Percentiles rank a stretch among this genome's conserved stretches.
Conservation (phyloP, 768 basidiomycete genomes). For the Rhizopogon salebrosus region DNA sequence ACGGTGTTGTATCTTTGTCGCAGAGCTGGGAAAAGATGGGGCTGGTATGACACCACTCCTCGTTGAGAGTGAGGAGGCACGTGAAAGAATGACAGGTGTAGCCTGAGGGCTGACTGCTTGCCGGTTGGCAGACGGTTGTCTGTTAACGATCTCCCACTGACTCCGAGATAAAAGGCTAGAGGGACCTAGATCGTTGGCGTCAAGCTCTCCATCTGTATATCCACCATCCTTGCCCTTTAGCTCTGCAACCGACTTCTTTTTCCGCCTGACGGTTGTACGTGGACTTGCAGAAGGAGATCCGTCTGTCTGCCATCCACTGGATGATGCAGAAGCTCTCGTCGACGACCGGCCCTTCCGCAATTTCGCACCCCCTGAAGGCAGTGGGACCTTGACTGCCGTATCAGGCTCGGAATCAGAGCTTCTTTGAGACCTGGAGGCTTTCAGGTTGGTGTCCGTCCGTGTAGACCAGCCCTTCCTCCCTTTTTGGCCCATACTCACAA, state of each 20-base stretch:
- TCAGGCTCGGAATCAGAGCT: constrained; percentile 16
- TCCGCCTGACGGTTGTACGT: constrained; percentile 5
- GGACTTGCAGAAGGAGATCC: constrained; percentile 4
- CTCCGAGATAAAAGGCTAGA: neutral
- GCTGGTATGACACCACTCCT: neutral
- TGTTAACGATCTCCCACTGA: neutral
- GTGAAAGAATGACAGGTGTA: neutral
- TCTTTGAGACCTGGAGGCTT: neutral
- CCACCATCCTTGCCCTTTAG: constrained; percentile 21
- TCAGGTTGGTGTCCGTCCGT: constrained; percentile 20
- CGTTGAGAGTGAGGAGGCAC: constrained; percentile 4
- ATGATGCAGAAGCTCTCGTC: neutral
- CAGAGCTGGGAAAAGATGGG: neutral
- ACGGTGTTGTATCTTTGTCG: neutral
- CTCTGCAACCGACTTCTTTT: constrained; percentile 17
- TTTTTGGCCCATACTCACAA: neutral
- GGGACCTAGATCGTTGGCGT: neutral
- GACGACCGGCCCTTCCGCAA: constrained; percentile 7
- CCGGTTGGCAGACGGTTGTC: neutral
- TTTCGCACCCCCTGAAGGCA: constrained; percentile 4
- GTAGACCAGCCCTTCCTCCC: constrained; percentile 21
- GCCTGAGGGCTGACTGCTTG: neutral
- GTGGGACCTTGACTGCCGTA: neutral
- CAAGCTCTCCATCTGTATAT: constrained; percentile 22
- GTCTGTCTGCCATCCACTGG: constrained; percentile 17